These are phyloP conservation scores for Madurella fahalii DNA, from an alignment of 2,329 filamentous ascomycete species.

Conservation along the genomic window DNA sequence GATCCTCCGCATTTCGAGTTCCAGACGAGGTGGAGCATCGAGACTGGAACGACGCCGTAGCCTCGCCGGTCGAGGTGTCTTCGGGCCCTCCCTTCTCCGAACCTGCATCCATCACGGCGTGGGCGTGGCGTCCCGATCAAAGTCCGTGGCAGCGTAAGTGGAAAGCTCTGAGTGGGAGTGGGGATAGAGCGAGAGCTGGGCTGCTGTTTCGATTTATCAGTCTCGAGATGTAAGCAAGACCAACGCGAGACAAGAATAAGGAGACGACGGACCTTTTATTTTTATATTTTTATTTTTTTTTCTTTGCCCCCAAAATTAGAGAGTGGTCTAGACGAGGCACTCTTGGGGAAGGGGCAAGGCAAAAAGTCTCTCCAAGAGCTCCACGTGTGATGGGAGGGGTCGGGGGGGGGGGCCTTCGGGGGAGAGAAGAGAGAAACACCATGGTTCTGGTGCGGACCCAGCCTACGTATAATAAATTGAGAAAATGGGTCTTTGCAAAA, in stretches of 20 bases:
- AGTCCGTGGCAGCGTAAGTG: no score
- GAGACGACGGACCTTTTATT: not conserved
- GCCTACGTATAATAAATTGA: not conserved
- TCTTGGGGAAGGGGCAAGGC: no score
- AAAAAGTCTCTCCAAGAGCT: not conserved
- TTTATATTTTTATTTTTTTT: no score
- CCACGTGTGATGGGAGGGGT: not conserved
- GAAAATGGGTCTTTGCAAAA: not conserved
- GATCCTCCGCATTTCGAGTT: constrained; percentile 35
- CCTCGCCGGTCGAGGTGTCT: not conserved
- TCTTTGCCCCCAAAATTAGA: no score
- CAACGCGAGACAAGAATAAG: not conserved
- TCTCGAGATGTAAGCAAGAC: not conserved
- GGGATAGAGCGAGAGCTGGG: not conserved
- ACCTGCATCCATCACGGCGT: not conserved
- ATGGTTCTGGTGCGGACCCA: not conserved
- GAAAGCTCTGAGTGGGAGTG: no score
- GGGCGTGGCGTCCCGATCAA: no score
- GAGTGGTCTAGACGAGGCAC: no score
- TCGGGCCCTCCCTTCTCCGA: constrained; percentile 6
- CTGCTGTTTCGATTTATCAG: not conserved
- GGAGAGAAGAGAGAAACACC: not conserved
- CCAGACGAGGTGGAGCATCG: constrained; percentile 23
- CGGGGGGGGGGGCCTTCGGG: not conserved
- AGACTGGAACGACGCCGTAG: not conserved